Evolutionary conservation across 179 eudicot species (phyloP).

Genomic region (Gypsophila paniculata): DNA sequence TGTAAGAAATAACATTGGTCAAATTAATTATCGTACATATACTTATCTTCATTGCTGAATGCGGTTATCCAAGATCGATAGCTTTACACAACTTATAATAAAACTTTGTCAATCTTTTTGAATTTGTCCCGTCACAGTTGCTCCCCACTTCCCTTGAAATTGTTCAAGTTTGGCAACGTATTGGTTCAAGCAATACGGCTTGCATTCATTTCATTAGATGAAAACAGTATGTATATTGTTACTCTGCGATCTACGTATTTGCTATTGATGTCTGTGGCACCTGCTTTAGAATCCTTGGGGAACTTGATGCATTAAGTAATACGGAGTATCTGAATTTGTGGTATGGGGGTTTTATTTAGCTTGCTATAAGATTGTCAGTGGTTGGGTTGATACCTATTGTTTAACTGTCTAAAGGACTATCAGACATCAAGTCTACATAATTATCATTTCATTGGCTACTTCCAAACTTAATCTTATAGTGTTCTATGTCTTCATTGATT

Average conservation of each 20-base stretch:
- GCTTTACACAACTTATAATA: not conserved
- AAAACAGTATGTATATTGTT: not conserved
- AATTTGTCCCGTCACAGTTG: not conserved
- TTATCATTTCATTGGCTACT: not conserved
- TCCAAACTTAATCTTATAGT: not conserved
- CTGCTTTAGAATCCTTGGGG: not conserved
- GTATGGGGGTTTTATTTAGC: not conserved
- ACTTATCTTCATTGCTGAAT: not conserved
- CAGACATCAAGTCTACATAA: not conserved
- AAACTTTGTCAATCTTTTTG: not conserved
- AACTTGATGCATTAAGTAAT: not conserved
- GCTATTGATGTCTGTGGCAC: conserved; percentile 8
- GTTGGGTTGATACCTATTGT: not conserved
- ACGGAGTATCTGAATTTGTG: not conserved
- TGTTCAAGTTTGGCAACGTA: not conserved
- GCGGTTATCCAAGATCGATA: not conserved
- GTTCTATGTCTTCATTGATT: conserved; percentile 1
- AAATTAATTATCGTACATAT: too few species aligned
- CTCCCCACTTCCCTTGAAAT: not conserved
- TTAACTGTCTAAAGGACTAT: not conserved
- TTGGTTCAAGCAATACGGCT: not conserved
- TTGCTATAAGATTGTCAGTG: conserved; percentile 1
- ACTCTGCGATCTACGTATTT: not conserved
- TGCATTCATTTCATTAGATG: not conserved
- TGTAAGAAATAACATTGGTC: too few species aligned